These are phyloP conservation scores for Ocimum tenuiflorum DNA, from an alignment of 257 asterid genomes.

Conservation along the genomic window DNA sequence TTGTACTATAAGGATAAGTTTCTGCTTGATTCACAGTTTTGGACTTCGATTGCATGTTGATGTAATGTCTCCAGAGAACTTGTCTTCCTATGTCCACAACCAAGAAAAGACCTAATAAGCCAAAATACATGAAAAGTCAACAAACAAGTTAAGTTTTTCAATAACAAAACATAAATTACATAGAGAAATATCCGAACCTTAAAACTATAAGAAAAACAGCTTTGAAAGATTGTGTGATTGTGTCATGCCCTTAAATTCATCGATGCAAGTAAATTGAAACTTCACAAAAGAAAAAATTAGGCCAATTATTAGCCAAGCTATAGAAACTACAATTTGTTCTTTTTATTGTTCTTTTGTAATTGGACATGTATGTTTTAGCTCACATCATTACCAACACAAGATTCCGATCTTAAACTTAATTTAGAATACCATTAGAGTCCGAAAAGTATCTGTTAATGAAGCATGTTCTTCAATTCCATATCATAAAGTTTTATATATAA, in stretches of 20 bases:
- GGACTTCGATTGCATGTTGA: slow-evolving; percentile 59
- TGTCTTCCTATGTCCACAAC: background rate
- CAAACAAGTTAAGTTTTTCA: background rate
- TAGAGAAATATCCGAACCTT: background rate
- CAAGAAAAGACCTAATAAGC: background rate
- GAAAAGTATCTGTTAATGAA: too few relatives aligned
- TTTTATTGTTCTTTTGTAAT: too few relatives aligned
- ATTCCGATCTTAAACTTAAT: too few relatives aligned
- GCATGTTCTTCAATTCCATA: too few relatives aligned
- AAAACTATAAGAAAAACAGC: background rate
- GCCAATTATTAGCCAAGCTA: too few relatives aligned
- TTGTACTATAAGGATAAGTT: slow-evolving; percentile 28
- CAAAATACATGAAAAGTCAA: background rate
- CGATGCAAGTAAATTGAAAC: too few relatives aligned
- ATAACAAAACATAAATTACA: background rate
- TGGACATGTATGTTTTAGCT: too few relatives aligned
- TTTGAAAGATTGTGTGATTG: background rate
- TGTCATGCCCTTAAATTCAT: background rate
- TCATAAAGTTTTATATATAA: too few relatives aligned
- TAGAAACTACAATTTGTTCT: too few relatives aligned
- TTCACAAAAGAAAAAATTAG: too few relatives aligned
- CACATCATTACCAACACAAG: too few relatives aligned
- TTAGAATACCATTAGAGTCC: too few relatives aligned
- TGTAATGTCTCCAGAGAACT: slow-evolving; percentile 12
- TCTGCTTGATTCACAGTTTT: slow-evolving; percentile 38